Percentiles rank a stretch among this genome's conserved stretches.
Conservation (phyloP, 148 eudicot genomes). For the Vaccinium corymbosum region DNA sequence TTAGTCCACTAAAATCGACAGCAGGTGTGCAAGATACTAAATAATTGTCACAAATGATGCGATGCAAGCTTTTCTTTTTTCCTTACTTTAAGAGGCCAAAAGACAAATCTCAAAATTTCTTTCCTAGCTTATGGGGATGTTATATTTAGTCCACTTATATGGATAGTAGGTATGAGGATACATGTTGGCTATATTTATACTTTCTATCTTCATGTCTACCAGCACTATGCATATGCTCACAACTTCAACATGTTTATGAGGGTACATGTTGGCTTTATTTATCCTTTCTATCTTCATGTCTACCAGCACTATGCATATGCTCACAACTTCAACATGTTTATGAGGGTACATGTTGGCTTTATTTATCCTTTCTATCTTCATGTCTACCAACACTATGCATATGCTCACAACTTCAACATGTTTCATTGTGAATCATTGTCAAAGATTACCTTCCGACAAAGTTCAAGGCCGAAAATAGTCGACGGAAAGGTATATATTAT, state of each 20-base stretch:
- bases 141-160: background rate
- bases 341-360: background rate
- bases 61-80: background rate
- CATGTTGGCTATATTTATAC: background rate
- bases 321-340: background rate
- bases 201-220: background rate
- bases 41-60: background rate
- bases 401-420: background rate
- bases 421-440: background rate
- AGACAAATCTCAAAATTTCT: background rate
- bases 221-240: background rate
- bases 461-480: background rate
- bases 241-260: background rate
- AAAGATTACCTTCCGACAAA: background rate
- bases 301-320: background rate
- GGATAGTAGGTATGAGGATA: background rate
- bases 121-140: background rate
- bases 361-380: background rate
- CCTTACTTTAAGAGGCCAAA: background rate
- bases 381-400: background rate
- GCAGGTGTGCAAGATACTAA: background rate
- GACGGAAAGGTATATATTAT: background rate
- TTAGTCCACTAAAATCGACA: background rate
- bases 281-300: background rate
- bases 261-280: background rate